Evolutionary conservation across 495 filamentous ascomycete genomes (phyloP).

Genomic region (Aspergillus incahuasiensis): DNA sequence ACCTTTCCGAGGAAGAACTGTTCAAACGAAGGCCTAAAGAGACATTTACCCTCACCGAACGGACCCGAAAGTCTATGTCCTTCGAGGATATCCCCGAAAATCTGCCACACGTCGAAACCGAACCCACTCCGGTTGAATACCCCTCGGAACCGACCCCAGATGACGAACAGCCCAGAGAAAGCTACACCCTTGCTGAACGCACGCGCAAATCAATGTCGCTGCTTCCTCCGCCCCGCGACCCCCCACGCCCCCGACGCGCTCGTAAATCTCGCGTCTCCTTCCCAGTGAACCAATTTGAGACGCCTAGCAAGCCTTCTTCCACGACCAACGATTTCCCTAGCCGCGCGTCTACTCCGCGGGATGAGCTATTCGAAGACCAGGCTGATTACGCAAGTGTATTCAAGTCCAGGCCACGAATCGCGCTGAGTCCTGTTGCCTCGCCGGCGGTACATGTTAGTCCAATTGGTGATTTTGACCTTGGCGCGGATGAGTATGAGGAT

Average conservation of each 20-base stretch:
- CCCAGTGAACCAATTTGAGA: constrained; percentile 60
- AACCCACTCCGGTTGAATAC: neutral
- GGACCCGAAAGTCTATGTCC: constrained; percentile 67
- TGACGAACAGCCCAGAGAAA: neutral
- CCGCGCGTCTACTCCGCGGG: constrained; percentile 47
- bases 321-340: constrained; percentile 6
- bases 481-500: constrained; percentile 10
- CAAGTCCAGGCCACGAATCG: constrained; percentile 75
- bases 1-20: neutral
- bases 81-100: constrained; percentile 21
- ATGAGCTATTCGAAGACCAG: constrained; percentile 59
- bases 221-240: constrained; percentile 33
- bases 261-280: constrained; percentile 43
- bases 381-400: constrained; percentile 82
- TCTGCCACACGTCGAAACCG: neutral
- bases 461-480: constrained; percentile 31
- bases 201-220: constrained; percentile 79
- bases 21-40: neutral
- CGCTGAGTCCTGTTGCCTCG: constrained; percentile 64
- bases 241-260: constrained; percentile 22
- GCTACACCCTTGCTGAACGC: constrained; percentile 57
- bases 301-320: constrained; percentile 36
- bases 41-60: constrained; percentile 53
- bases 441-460: constrained; percentile 46
- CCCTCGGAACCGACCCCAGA: constrained; percentile 17